Percentiles rank a stretch among this genome's conserved stretches.
Conservation (phyloP, 441 rosid genomes). For the Biscutella laevigata region DNA sequence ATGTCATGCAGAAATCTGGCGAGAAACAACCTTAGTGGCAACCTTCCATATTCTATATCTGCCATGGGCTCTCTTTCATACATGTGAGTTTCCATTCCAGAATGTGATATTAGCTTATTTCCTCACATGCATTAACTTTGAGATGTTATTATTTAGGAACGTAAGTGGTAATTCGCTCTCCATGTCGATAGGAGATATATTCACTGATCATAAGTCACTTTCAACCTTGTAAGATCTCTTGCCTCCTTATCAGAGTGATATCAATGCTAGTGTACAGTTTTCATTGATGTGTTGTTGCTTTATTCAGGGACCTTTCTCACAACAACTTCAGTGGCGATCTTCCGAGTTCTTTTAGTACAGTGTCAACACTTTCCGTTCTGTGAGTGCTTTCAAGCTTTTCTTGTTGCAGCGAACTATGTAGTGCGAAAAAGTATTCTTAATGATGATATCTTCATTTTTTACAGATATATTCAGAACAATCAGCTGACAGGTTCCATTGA, state of each 20-base stretch:
- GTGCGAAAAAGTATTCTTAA: not conserved
- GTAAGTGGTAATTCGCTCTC: slow-evolving; percentile 74
- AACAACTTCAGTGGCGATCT: slow-evolving; percentile 87
- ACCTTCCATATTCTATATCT: slow-evolving; percentile 83
- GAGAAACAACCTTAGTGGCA: slow-evolving; percentile 67
- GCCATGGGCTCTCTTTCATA: slow-evolving; percentile 58
- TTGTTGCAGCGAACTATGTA: not conserved
- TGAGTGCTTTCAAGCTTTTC: slow-evolving; percentile 38
- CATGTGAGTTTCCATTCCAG: slow-evolving; percentile 49
- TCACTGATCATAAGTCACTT: slow-evolving; percentile 46
- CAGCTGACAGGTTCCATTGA: slow-evolving; percentile 70
- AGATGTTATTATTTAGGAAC: slow-evolving; percentile 46
- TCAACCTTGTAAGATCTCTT: slow-evolving; percentile 55
- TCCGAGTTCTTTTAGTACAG: slow-evolving; percentile 63
- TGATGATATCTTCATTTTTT: slow-evolving; percentile 27
- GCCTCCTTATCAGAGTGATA: not conserved
- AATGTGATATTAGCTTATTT: slow-evolving; percentile 14
- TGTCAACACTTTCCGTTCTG: slow-evolving; percentile 64
- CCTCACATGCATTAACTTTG: slow-evolving; percentile 3
- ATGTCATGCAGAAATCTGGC: slow-evolving; percentile 69
- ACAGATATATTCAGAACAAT: slow-evolving; percentile 87
- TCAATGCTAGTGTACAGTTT: not conserved
- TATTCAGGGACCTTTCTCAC: slow-evolving; percentile 75
- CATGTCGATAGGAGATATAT: slow-evolving; percentile 61
- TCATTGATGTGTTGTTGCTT: slow-evolving; percentile 1